phyloP scores from a whole-genome alignment of 768 basidiomycete species.

The Mrakia frigida region DNA sequence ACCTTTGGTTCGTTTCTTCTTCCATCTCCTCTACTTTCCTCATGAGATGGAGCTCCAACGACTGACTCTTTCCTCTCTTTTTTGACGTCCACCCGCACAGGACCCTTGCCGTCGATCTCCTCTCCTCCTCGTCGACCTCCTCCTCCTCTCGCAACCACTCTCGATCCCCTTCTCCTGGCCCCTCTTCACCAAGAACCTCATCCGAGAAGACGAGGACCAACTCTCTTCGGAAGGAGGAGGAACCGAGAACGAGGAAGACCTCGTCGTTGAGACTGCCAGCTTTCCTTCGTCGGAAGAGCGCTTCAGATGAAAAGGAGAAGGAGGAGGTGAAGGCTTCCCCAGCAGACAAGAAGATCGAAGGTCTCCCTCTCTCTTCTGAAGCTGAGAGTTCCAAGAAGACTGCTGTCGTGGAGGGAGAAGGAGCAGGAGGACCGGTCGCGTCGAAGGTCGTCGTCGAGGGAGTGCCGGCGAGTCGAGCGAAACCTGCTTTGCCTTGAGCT shows the following conservation, averaged over 20 bases:
- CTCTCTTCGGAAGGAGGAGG: background rate
- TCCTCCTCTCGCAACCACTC: background rate
- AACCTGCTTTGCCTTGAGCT: no score
- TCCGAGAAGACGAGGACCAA: no score
- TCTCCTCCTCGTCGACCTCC: background rate
- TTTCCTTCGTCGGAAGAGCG: conserved; percentile 6
- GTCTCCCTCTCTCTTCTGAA: no score
- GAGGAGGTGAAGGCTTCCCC: background rate
- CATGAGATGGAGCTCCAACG: background rate
- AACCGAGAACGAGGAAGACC: background rate
- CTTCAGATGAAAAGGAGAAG: background rate
- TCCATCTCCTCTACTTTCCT: no score
- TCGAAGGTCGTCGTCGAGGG: no score
- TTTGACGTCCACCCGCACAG: background rate
- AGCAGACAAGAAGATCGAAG: no score
- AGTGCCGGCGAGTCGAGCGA: no score
- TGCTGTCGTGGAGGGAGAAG: no score
- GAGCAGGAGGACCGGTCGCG: no score
- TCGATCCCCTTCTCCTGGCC: background rate
- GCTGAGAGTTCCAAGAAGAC: no score
- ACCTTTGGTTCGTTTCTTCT: conserved; percentile 38
- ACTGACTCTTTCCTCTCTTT: background rate
- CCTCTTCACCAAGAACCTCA: background rate
- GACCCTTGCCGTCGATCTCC: conserved; percentile 13
- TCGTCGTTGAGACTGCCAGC: background rate